Evolutionary conservation across 257 asterid species (phyloP), one percentile per base, ranked within the genome.

Genomic region (Penstemon eatonii): DNA sequence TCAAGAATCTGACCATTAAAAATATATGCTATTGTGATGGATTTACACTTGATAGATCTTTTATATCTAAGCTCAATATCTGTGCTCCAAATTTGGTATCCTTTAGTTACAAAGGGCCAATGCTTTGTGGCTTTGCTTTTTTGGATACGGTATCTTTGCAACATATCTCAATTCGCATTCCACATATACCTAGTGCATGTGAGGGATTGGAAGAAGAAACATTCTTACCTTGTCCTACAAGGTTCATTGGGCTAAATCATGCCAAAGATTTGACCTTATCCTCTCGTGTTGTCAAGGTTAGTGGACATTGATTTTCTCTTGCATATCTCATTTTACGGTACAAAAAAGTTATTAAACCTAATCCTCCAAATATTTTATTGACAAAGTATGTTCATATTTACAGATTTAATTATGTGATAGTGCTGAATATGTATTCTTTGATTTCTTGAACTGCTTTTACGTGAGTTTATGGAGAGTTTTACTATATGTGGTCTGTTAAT

Each of bases 281-380:
- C 12, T 44, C 76, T 49, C 68, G 68, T 65, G 73, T 64, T 59
- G 73, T 47, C 64, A 61, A 75, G 78, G 83, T 79, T 71, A 52
- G 66, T 50, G 51, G 13, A 52, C 58, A 5, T 5, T 68, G 57
- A 19, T 37, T 63, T 71, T 56, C 36, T 60, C 42, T 60, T 62
- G 36, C 52, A 12, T 54, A 62, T 63, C 65, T 57, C 47, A 11
- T 66, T 66, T 11, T 37, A 19, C 60, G 12, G 33, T 56, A 13
- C 12, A 55, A 65, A 15, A 68, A 65, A 47, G 38, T 36, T 37
- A 37, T 45, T 45, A 55, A 65, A 45, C 58, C 46, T 37, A 3
- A 45, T 70, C 15, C 43, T 54, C 37, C 46, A n/a, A 52, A 62
- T 54, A 12, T 56, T 55, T 11, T 25, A 25, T 25, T 25, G 33